Conservation (phyloP, 371 early-diverging fungal species). For the Mortierella sp. region DNA sequence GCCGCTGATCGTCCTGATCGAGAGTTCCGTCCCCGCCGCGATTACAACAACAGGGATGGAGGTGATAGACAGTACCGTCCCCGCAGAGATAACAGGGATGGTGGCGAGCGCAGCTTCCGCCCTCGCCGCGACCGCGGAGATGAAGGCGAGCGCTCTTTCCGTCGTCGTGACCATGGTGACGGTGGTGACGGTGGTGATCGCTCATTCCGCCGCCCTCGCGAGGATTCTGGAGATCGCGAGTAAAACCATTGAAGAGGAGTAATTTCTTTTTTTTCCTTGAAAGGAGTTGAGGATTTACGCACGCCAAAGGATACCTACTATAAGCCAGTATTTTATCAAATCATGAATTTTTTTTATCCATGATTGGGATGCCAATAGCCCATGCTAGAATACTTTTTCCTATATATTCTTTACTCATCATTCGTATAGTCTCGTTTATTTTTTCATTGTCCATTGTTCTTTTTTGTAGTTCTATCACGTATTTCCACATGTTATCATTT, state of each 20-base stretch:
- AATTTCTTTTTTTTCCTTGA: not conserved
- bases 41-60: constrained; percentile 17
- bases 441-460: not conserved
- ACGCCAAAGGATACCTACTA: constrained; percentile 6
- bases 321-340: constrained; percentile 2
- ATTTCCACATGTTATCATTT: not conserved
- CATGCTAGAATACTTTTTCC: not conserved
- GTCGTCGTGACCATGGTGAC: constrained; percentile 17
- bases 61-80: constrained; percentile 28
- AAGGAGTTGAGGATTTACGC: not conserved
- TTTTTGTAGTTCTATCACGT: constrained; percentile 9
- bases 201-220: constrained; percentile 16
- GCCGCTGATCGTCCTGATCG: constrained; percentile 28
- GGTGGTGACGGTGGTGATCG: constrained; percentile 10
- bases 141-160: constrained; percentile 1
- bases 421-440: not conserved
- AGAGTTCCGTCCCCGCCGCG: constrained; percentile 22
- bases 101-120: constrained; percentile 10
- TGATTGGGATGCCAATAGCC: no score
- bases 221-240: constrained; percentile 30
- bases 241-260: constrained; percentile 7
- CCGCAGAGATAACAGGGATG: constrained; percentile 28
- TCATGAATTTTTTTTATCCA: not conserved
- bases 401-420: not conserved
- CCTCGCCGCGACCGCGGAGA: constrained; percentile 15